Conservation (phyloP, 2,329 filamentous ascomycete genomes). For the Aspergillus chevalieri region DNA sequence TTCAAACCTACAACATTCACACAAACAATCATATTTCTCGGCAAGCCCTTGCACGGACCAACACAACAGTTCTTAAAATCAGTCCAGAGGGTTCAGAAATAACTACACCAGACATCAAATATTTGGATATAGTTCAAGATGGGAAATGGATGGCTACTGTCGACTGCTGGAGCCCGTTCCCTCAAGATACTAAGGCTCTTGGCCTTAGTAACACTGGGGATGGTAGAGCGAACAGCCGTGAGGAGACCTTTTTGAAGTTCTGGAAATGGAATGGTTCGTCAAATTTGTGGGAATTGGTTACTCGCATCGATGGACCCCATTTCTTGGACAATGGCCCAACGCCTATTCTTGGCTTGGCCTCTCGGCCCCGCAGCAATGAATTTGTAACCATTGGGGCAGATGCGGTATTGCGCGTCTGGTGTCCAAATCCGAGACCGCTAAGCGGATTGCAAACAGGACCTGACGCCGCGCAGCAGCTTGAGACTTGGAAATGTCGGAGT, state of each 20-base stretch:
- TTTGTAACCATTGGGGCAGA: slow-evolving; percentile 87
- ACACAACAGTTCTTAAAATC: slow-evolving; percentile 72
- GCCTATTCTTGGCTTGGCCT: slow-evolving; percentile 64
- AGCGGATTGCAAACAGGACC: slow-evolving; percentile 59
- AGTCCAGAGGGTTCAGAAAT: slow-evolving; percentile 66
- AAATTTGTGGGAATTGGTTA: slow-evolving; percentile 65
- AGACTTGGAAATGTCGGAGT: slow-evolving; percentile 68
- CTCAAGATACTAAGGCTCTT: slow-evolving; percentile 59
- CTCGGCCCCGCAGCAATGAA: slow-evolving; percentile 61
- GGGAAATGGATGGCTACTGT: slow-evolving; percentile 87
- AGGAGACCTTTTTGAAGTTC: slow-evolving; percentile 81
- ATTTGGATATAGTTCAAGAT: slow-evolving; percentile 69
- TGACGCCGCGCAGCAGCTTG: slow-evolving; percentile 44
- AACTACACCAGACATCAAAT: slow-evolving; percentile 69
- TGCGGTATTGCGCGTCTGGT: slow-evolving; percentile 72
- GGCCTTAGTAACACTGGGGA: slow-evolving; percentile 30
- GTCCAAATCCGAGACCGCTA: slow-evolving; percentile 61
- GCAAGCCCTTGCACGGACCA: slow-evolving; percentile 83
- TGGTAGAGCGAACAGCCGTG: slow-evolving; percentile 35
- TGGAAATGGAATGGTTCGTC: slow-evolving; percentile 63
- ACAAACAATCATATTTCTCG: slow-evolving; percentile 71
- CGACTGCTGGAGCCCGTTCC: slow-evolving; percentile 79
- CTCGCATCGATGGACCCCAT: slow-evolving; percentile 80
- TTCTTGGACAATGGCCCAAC: slow-evolving; percentile 48
- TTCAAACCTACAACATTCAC: slow-evolving; percentile 85